Evolutionary conservation across 1,284 basidiomycete species (phyloP), one percentile per base, ranked within the genome.

Genomic region (Boletus hoseneyae): DNA sequence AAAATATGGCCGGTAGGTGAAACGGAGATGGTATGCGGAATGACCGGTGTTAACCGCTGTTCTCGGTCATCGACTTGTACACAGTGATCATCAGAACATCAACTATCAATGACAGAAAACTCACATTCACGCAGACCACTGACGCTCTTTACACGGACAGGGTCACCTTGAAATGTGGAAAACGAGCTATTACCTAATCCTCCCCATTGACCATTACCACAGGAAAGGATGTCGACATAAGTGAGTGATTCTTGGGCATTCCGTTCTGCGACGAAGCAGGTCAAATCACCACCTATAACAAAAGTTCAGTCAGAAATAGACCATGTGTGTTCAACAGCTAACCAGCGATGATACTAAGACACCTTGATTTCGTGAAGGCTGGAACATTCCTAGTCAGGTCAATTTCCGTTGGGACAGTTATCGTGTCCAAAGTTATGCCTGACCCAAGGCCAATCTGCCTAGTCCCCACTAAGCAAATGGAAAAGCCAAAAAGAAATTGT

Each of bases 381-480:
- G 83, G 73, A 51, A 80, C 78, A 35, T 75, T 74, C 36, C 78
- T 76, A 70, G 80, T 81, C 12, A 96, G 72, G 11, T 88, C 76
- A 13, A 97, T 80, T 67, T 98, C 94, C 6, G 91, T 93, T 0
- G 94, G 95, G 2, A 90, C 79, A 3, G 80, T 84, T 51, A 97
- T 86, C 5, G 81, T 80, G 42, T 90, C 83, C 47, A 90, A 71
- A 6, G 80, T 77, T 15, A 87, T 74, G 48, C 79, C 77, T 8
- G 76, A 70, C 3, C 93, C 93, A 18, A 97, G 74, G 9, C 93
- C 93, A 42, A 93, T 77, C 69, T 95, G 92, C 35, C 89, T 90
- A 55, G 40, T 42, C 21, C 23, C 27, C 27, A n/a, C 32, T 56
- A 11, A 55, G 56, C 25, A 47, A 41, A 12, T 7, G 13, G 12